phyloP scores from a whole-genome alignment of 164 flowering plant species.

The Saururus chinensis region DNA sequence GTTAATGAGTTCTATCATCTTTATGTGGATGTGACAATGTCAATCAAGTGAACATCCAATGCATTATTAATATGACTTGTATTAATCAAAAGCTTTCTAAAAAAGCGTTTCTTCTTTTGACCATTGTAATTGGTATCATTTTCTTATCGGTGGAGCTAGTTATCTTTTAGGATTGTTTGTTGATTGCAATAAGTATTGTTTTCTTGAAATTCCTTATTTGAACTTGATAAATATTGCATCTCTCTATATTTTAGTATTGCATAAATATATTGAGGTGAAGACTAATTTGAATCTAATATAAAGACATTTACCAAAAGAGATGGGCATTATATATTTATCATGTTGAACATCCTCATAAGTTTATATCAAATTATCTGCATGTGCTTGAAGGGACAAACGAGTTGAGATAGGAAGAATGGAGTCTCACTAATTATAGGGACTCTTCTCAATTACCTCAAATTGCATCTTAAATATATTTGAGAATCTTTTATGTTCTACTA shows the following conservation, averaged over 20 bases:
- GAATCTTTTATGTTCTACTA: too few species aligned
- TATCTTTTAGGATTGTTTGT: background rate
- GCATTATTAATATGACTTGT: too few species aligned
- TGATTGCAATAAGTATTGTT: too few species aligned
- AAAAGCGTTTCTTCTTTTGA: too few species aligned
- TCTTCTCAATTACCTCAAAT: background rate
- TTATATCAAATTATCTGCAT: slow-evolving; percentile 85
- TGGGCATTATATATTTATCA: slow-evolving; percentile 99
- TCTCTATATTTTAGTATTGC: slow-evolving; percentile 6
- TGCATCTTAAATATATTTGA: too few species aligned
- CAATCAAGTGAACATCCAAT: too few species aligned
- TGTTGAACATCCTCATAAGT: slow-evolving; percentile 97
- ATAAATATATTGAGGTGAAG: slow-evolving; percentile 80
- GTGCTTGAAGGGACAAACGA: slow-evolving; percentile 65
- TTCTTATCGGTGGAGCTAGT: too few species aligned
- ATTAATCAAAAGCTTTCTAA: too few species aligned
- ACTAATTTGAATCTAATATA: slow-evolving; percentile 70
- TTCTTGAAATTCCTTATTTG: too few species aligned
- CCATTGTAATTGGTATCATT: too few species aligned
- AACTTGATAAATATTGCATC: background rate
- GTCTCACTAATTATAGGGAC: slow-evolving; percentile 96
- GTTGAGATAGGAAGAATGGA: slow-evolving; percentile 92
- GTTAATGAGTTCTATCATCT: too few species aligned
- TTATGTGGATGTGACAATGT: too few species aligned
- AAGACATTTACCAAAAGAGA: slow-evolving; percentile 82